phyloP scores from a whole-genome alignment of 139 green algal genomes.

The Marvania coccoides region DNA sequence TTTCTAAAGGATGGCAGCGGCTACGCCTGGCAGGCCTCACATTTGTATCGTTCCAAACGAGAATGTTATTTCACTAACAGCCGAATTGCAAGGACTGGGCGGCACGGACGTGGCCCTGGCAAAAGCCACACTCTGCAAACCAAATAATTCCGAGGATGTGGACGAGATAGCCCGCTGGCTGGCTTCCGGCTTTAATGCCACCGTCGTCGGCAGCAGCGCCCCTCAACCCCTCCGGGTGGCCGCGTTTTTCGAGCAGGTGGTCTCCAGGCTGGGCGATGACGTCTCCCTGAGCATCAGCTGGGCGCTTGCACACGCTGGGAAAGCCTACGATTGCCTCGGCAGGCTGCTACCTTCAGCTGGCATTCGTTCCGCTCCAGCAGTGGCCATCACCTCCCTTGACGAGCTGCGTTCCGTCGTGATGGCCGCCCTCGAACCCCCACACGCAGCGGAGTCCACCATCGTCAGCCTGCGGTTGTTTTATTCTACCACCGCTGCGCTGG shows the following conservation, averaged over 20 bases:
- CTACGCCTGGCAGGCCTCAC: neutral
- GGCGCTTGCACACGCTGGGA: neutral
- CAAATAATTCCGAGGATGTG: neutral
- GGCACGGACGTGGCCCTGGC: neutral
- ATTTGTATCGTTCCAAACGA: neutral
- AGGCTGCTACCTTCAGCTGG: neutral
- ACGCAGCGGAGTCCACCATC: neutral
- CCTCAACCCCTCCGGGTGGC: neutral
- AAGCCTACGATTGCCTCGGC: neutral
- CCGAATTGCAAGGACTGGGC: neutral
- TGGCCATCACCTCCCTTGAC: neutral
- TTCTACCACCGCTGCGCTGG: neutral
- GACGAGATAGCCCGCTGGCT: constrained; percentile 11
- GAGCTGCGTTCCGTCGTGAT: neutral
- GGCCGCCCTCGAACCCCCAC: neutral
- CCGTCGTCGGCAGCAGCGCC: neutral
- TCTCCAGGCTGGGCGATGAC: neutral
- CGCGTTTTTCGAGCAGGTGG: neutral
- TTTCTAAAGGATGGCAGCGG: neutral
- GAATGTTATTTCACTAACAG: neutral
- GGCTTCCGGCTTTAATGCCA: neutral
- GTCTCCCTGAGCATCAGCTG: neutral
- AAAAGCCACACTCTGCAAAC: neutral
- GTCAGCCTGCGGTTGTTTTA: neutral
- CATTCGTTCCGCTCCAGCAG: neutral